phyloP scores from a whole-genome alignment of 805 yeast species.

The Lachancea sp. region DNA sequence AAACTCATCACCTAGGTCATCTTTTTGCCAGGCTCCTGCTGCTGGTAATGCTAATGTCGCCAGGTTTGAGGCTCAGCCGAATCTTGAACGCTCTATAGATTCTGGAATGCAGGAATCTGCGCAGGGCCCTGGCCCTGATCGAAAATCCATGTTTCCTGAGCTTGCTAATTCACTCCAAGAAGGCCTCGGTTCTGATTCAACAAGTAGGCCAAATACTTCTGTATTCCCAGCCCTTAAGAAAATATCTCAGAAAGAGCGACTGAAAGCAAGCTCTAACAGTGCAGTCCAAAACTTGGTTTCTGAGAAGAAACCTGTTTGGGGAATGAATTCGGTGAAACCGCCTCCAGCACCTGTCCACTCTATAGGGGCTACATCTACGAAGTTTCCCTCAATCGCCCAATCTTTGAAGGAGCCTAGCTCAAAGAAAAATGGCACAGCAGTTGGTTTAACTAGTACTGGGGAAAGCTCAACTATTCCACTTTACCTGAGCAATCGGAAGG shows the following conservation, averaged over 20 bases:
- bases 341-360: neutral
- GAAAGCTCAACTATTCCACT: constrained; percentile 10
- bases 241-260: constrained; percentile 27
- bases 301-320: constrained; percentile 22
- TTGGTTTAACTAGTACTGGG: constrained; percentile 8
- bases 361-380: neutral
- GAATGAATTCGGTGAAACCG: constrained; percentile 5
- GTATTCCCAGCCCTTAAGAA: constrained; percentile 15
- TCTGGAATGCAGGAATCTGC: neutral
- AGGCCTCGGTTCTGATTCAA: neutral
- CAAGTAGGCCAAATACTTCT: neutral
- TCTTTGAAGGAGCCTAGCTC: neutral
- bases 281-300: neutral
- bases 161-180: neutral
- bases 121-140: neutral
- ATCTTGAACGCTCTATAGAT: neutral
- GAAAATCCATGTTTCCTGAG: constrained; percentile 1
- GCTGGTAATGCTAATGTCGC: neutral
- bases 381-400: constrained; percentile 6
- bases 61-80: constrained; percentile 1
- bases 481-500: constrained; percentile 6
- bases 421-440: constrained; percentile 1
- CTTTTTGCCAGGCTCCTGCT: neutral
- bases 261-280: constrained; percentile 9
- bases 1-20: no score